Evolutionary conservation across 2,329 filamentous ascomycete species (phyloP).

Genomic region (Cercospora zeina): DNA sequence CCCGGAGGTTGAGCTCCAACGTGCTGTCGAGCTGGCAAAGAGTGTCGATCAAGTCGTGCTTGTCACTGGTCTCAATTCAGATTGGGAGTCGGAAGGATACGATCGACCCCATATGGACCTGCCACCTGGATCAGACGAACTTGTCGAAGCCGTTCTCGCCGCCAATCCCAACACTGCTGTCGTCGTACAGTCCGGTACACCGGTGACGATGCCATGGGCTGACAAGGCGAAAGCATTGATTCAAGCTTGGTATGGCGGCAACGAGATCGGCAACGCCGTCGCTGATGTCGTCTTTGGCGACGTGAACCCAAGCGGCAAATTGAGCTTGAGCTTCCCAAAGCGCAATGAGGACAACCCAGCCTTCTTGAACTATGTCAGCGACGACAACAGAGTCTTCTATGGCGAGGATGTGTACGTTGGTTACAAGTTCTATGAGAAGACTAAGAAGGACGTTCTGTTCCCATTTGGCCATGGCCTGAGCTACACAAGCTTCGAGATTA

Average conservation of each 20-base stretch:
- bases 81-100: slow-evolving; percentile 73
- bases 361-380: slow-evolving; percentile 71
- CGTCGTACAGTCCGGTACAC: slow-evolving; percentile 75
- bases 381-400: slow-evolving; percentile 67
- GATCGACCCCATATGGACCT: slow-evolving; percentile 63
- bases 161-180: slow-evolving; percentile 70
- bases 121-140: slow-evolving; percentile 61
- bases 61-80: slow-evolving; percentile 73
- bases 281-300: slow-evolving; percentile 75
- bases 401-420: slow-evolving; percentile 73
- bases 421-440: slow-evolving; percentile 70
- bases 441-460: slow-evolving; percentile 62
- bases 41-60: slow-evolving; percentile 75
- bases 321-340: slow-evolving; percentile 69
- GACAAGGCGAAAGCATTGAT: slow-evolving; percentile 64
- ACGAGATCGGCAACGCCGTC: slow-evolving; percentile 79
- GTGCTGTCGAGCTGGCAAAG: slow-evolving; percentile 67
- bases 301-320: slow-evolving; percentile 71
- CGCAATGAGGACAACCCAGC: slow-evolving; percentile 57
- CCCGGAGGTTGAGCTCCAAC: slow-evolving; percentile 64
- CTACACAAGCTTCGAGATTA: slow-evolving; percentile 72
- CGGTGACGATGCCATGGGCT: slow-evolving; percentile 71
- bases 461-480: slow-evolving; percentile 77
- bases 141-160: slow-evolving; percentile 64
- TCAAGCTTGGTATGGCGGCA: slow-evolving; percentile 83